Conservation (phyloP, 192 early-diverging fungal species). For the Haplosporangium gracile region DNA sequence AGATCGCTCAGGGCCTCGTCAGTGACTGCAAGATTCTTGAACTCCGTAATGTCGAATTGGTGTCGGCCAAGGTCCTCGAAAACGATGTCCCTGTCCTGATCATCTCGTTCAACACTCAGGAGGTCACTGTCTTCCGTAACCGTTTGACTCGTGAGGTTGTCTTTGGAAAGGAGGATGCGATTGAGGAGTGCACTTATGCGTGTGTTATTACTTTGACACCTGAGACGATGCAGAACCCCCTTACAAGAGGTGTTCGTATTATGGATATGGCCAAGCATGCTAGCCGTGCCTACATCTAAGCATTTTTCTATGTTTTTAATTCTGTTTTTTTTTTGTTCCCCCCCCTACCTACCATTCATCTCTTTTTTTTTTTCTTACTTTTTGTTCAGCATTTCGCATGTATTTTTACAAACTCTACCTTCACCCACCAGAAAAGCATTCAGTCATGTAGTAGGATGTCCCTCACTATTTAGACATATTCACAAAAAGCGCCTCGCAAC, state of each 20-base stretch:
- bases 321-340: slow-evolving; percentile 11
- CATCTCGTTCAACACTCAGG: slow-evolving; percentile 92
- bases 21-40: slow-evolving; percentile 97
- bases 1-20: slow-evolving; percentile 88
- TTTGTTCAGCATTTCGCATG: slow-evolving; percentile 31
- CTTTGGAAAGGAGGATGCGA: slow-evolving; percentile 89
- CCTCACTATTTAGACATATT: not conserved
- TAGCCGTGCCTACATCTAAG: slow-evolving; percentile 55
- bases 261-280: slow-evolving; percentile 89
- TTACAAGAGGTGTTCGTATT: slow-evolving; percentile 93
- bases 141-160: slow-evolving; percentile 85
- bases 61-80: slow-evolving; percentile 91
- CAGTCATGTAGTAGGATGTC: not conserved
- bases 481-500: not conserved
- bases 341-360: not conserved
- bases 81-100: slow-evolving; percentile 94
- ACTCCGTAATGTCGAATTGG: slow-evolving; percentile 90
- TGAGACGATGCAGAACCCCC: slow-evolving; percentile 80
- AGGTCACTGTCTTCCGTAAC: slow-evolving; percentile 94
- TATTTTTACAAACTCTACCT: slow-evolving; percentile 33
- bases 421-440: not conserved
- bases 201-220: slow-evolving; percentile 93
- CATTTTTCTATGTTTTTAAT: not conserved
- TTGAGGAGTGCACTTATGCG: slow-evolving; percentile 89
- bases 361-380: slow-evolving; percentile 19